Conservation (phyloP, 2,329 filamentous ascomycete genomes). For the Gliomastix tumulicola region DNA sequence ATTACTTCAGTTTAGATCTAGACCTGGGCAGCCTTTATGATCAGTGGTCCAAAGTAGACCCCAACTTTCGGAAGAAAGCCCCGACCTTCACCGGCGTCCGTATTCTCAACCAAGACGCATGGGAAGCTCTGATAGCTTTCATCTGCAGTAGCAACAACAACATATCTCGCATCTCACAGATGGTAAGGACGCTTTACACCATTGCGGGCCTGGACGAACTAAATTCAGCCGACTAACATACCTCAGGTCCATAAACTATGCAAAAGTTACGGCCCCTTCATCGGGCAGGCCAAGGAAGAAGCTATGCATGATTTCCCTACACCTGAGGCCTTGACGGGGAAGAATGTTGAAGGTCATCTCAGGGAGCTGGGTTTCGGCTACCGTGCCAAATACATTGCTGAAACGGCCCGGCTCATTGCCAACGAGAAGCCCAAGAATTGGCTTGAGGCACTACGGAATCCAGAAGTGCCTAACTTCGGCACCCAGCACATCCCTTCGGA, state of each 20-base stretch:
- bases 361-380: conserved; percentile 89
- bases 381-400: conserved; percentile 83
- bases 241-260: conserved; percentile 82
- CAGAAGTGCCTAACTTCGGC: conserved; percentile 56
- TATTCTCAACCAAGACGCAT: conserved; percentile 89
- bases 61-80: conserved; percentile 84
- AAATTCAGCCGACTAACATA: too few species aligned
- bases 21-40: conserved; percentile 71
- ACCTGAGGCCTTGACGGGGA: conserved; percentile 64
- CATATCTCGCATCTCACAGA: conserved; percentile 88
- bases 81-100: conserved; percentile 84
- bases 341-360: conserved; percentile 72
- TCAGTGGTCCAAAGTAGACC: conserved; percentile 78
- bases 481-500: conserved; percentile 34
- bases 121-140: conserved; percentile 90
- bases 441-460: conserved; percentile 74
- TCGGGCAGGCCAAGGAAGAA: conserved; percentile 63
- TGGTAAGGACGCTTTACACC: conserved; percentile 63
- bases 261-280: conserved; percentile 69
- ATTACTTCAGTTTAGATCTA: conserved; percentile 84
- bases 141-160: conserved; percentile 99
- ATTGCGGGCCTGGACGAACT: too few species aligned
- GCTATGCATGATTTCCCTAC: conserved; percentile 83
- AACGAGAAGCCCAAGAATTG: conserved; percentile 62
- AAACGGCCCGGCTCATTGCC: conserved; percentile 72